Base-by-base conservation (phyloP, 192 early-diverging fungal genomes). In the Backusella australiensis region DNA sequence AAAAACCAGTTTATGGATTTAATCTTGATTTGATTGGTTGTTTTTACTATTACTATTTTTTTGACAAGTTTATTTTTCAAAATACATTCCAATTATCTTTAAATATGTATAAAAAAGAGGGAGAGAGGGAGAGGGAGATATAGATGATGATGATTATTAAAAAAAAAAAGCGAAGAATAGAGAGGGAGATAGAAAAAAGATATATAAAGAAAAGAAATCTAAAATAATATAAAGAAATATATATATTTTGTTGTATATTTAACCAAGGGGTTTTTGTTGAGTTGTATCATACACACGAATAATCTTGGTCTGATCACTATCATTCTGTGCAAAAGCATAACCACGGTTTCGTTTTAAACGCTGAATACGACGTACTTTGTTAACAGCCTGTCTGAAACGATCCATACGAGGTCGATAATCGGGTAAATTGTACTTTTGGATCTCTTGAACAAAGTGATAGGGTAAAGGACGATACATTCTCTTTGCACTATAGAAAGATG, bases 371-470 rank as follows among this genome's bases (percentile, higher is more conserved):
- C 94, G 90, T 8, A 96, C 97, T 87, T 99, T 99, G 87, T 97
- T 92, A 21, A 99, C 96, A 15, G 96, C 96, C 84, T 99, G 96
- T 76, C 94, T 89, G 94, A 99, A 99, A 74, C 94, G 90, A 83
- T 99, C 96, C 95, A 97, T 96, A 46, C 98, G 89, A 49, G 98
- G 98, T 42, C 97, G 90, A 79, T 96, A 97, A 80, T 99, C 98
- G 35, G 96, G 98, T 74, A 99, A 96, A 85, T 99, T 98, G 92
- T 95, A 97, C 83, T 97, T 98, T 85, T 98, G 94, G 71, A 99
- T 99, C 85, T 99, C 98, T 85, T 98, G 97, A 52, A 98, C 94
- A 78, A 97, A 95, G 78, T 99, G 98, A 83, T 98, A 98, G 19
- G 93, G 87, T 74, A 91, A 78, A 21, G 96, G 90, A 39, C 89